Evolutionary conservation across 768 basidiomycete genomes (phyloP).

Genomic region (Termitomyces sp.): DNA sequence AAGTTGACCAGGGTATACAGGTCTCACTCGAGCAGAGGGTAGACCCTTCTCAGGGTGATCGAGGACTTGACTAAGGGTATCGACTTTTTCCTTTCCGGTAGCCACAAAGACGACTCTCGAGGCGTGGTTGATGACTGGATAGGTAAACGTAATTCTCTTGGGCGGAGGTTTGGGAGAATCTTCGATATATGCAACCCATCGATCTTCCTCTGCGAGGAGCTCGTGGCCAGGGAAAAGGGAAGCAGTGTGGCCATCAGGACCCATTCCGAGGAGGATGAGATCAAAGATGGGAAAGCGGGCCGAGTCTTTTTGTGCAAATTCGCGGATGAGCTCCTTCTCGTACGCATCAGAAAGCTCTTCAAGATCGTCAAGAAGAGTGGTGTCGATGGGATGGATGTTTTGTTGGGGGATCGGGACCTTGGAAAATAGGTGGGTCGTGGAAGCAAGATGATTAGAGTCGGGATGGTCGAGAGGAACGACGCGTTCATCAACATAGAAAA

Average conservation of each 20-base stretch:
- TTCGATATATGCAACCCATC: conserved; percentile 92
- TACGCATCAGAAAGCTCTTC: conserved; percentile 82
- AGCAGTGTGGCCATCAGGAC: conserved; percentile 97
- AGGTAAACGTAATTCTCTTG: conserved; percentile 88
- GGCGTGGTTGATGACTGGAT: conserved; percentile 88
- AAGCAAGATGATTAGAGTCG: conserved; percentile 89
- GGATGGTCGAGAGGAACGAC: conserved; percentile 88
- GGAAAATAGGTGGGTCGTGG: conserved; percentile 69
- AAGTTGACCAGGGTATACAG: conserved; percentile 74
- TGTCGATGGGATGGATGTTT: conserved; percentile 86
- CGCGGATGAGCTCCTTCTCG: conserved; percentile 79
- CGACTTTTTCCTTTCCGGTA: conserved; percentile 77
- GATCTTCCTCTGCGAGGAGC: conserved; percentile 79
- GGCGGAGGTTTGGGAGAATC: conserved; percentile 95
- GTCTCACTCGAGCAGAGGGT: conserved; percentile 81
- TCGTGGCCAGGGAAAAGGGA: conserved; percentile 94
- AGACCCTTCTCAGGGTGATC: conserved; percentile 78
- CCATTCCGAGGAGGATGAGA: conserved; percentile 94
- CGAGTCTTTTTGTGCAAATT: conserved; percentile 90
- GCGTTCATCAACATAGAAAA: conserved; percentile 97
- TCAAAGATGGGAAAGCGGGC: conserved; percentile 98
- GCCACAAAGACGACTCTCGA: conserved; percentile 87
- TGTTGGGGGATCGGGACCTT: conserved; percentile 73
- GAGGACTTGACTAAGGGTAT: conserved; percentile 67
- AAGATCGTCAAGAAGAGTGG: conserved; percentile 58